Evolutionary conservation across 2,329 filamentous ascomycete species (phyloP), one percentile per base, ranked within the genome.

Genomic region (Cladobotryum mycophilum): DNA sequence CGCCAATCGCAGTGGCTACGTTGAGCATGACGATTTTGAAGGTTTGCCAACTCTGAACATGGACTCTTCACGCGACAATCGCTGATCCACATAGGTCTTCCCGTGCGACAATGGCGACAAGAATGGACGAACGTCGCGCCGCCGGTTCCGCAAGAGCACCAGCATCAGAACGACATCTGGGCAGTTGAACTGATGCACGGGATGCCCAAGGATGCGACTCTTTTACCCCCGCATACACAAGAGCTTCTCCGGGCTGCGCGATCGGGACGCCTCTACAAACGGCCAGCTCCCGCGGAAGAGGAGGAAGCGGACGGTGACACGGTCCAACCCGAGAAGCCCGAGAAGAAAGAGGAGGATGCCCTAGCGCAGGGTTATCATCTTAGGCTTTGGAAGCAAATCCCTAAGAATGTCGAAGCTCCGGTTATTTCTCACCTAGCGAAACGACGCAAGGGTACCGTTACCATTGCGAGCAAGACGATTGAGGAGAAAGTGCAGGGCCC

Each of bases 51-150:
- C 15, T 3, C 18, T 18, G 38, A 17, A 34, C 33, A 25, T 36
- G 22, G 5, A 14, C 11, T 17, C 15, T 30, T 9, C 14, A 48
- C 48, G 22, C 20, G 37, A 47, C 51, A 45, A 30, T 40, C 56
- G 49, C 58, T 66, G 49, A 67, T 41, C n/a, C 14, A 20, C 34
- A 74, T 80, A 76, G 89, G 90, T 53, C 78, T 96, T 11, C 92
- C 92, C 14, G 86, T 96, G 52, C 86, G 90, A 62, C 89, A 95
- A 79, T 97, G 90, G 86, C 84, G 88, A 50, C 83, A 87, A 56
- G 82, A 86, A 52, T 75, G 74, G 69, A 78, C 89, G 51, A 85
- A 73, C 40, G 73, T 92, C 62, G 82, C 82, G 57, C 84, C 88
- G 47, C 81, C 81, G 12, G 73, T 78, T 9, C 76, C 81, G 36